Conservation (phyloP, 768 basidiomycete genomes). For the Myochromella boudieri region DNA sequence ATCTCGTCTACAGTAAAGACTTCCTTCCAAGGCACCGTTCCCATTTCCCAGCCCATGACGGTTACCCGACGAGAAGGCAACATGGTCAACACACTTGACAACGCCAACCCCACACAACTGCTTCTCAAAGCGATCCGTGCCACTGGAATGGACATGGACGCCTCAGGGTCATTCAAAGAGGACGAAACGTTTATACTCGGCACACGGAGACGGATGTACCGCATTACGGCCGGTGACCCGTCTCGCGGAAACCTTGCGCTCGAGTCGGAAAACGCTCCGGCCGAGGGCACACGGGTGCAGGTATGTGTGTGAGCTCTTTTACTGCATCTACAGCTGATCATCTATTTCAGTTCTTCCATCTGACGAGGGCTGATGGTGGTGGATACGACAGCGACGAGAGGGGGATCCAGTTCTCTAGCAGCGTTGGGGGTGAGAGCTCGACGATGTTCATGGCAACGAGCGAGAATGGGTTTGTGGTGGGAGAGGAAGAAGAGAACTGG, state of each 20-base stretch:
- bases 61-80: constrained; percentile 63
- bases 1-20: constrained; percentile 13
- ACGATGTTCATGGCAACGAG: constrained; percentile 47
- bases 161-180: constrained; percentile 43
- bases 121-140: constrained; percentile 54
- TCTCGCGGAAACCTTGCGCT: constrained; percentile 67
- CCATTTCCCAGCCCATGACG: constrained; percentile 45
- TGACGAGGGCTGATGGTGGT: constrained; percentile 8
- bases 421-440: constrained; percentile 21
- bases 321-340: neutral
- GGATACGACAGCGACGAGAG: neutral
- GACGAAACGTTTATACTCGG: constrained; percentile 59
- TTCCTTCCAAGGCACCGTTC: constrained; percentile 39
- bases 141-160: constrained; percentile 27
- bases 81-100: constrained; percentile 58
- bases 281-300: constrained; percentile 49
- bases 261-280: constrained; percentile 50
- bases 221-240: constrained; percentile 71
- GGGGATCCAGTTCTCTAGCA: constrained; percentile 14
- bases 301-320: constrained; percentile 19
- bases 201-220: constrained; percentile 40
- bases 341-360: constrained; percentile 41
- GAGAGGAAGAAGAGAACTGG: constrained; percentile 32
- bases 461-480: constrained; percentile 53
- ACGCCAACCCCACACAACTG: constrained; percentile 57